Conservation (phyloP, 2,329 filamentous ascomycete species). For the Paracamarosporium sp. region DNA sequence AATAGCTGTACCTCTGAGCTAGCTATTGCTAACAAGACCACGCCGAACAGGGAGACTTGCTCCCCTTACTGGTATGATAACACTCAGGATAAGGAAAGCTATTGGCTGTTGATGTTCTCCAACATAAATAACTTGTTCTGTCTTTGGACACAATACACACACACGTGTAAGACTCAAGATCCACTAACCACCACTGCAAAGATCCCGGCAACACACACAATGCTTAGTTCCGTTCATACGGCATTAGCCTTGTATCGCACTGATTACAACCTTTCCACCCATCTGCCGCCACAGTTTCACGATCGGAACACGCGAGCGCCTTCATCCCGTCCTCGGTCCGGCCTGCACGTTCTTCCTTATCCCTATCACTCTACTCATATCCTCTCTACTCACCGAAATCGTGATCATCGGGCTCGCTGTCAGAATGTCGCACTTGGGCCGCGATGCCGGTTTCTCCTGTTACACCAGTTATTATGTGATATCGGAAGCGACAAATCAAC, state of each 20-base stretch:
- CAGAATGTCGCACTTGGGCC: conserved; percentile 21
- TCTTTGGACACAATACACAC: too few species aligned
- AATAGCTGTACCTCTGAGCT: too few species aligned
- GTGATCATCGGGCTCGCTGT: conserved; percentile 10
- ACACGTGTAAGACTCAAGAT: too few species aligned
- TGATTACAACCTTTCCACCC: not conserved
- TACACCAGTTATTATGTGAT: conserved; percentile 7
- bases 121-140: too few species aligned
- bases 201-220: not conserved
- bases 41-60: too few species aligned
- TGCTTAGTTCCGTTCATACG: not conserved
- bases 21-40: too few species aligned
- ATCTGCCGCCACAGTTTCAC: conserved; percentile 11
- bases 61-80: too few species aligned
- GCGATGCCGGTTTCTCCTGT: conserved; percentile 9
- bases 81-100: too few species aligned
- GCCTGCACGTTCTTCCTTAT: not conserved
- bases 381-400: conserved; percentile 5
- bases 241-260: too few species aligned
- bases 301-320: conserved; percentile 1
- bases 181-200: not conserved
- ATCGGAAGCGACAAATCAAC: not conserved
- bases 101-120: too few species aligned
- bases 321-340: not conserved
- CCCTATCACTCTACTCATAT: not conserved